Evolutionary conservation across 768 basidiomycete genomes (phyloP), one percentile per base, ranked within the genome.

Genomic region (Amanita pallidorosea): DNA sequence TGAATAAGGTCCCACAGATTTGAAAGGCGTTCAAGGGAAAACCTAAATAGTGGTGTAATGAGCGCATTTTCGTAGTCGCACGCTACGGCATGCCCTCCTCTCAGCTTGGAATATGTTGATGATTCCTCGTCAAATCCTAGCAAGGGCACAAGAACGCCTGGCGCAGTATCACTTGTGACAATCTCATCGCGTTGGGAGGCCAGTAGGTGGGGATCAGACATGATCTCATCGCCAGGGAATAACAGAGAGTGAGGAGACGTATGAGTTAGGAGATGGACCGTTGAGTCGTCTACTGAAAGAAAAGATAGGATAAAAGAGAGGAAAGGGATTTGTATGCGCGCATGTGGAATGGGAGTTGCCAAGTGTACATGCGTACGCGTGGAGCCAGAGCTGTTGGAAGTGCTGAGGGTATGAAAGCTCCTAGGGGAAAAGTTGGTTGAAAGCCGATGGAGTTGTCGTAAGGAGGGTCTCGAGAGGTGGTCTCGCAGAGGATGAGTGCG

Each of bases 211-310:
- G 47, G 47, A 7, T 49, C 47, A 25, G 47, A 25, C 36, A 49
- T 40, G 9, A 49, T 37, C 7, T 34, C 36, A 7, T 49, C 43
- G 5, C 27, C 64, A 5, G 67, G 63, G 52, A 71, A 70, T 13
- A 70, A 58, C 3, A 63, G 44, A 9, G 70, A 64, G 8, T 64
- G 61, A 8, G 56, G 53, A 7, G 65, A 55, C 5, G 67, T 55
- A 18, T 64, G 62, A 5, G 65, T 61, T 35, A 73, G 59, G 22
- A 71, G 65, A 41, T 67, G 65, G 4, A 68, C 47, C 2, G 67
- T 70, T 7, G 67, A 61, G 18, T 69, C 67, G 52, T 73, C 71
- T 23, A 70, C 50, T 22, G 62, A 55, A 34, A 72, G 59, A n/a
- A 70, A 47, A 7, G 63, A 62, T 6, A 66, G 45, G 47, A 71